These are phyloP conservation scores for Plasmodium gonderi DNA, from an alignment of 169 alveolate species.

Conservation along the genomic window DNA sequence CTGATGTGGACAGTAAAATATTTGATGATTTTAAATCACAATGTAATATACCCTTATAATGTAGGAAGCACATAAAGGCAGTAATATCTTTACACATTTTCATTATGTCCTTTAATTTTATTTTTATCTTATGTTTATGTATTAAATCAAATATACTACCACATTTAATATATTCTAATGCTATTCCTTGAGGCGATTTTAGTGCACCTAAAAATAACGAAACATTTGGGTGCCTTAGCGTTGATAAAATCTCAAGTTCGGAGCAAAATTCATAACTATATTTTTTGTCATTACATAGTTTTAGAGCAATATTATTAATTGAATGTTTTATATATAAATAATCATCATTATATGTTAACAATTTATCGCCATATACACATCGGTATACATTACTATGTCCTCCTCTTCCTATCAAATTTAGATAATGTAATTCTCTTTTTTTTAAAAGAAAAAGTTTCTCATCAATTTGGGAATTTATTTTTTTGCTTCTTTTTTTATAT, in stretches of 20 bases:
- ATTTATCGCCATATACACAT: slow-evolving; percentile 64
- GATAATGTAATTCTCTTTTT: slow-evolving; percentile 12
- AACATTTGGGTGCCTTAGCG: slow-evolving; percentile 88
- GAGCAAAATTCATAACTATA: slow-evolving; percentile 80
- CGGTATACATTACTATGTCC: slow-evolving; percentile 89
- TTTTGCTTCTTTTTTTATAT: slow-evolving; percentile 50
- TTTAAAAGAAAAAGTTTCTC: not conserved
- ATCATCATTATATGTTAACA: slow-evolving; percentile 7
- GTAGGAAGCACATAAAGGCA: slow-evolving; percentile 85
- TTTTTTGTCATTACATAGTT: slow-evolving; percentile 45
- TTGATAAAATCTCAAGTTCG: slow-evolving; percentile 83
- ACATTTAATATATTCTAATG: slow-evolving; percentile 86
- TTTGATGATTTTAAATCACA: slow-evolving; percentile 88
- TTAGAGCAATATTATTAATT: slow-evolving; percentile 55
- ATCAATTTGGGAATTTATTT: not conserved
- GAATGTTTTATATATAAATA: not conserved
- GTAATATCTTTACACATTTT: slow-evolving; percentile 85
- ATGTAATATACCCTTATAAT: slow-evolving; percentile 87
- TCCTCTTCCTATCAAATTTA: slow-evolving; percentile 85
- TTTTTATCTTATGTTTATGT: slow-evolving; percentile 75
- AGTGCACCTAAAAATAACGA: slow-evolving; percentile 86
- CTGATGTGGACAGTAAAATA: slow-evolving; percentile 86
- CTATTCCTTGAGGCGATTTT: slow-evolving; percentile 72
- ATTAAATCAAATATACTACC: slow-evolving; percentile 83
- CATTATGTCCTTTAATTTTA: slow-evolving; percentile 77